Percentiles rank a stretch among this genome's conserved stretches.
Evolutionary conservation across 768 basidiomycete species (phyloP).

Genomic region (Tremella yokohamensis): DNA sequence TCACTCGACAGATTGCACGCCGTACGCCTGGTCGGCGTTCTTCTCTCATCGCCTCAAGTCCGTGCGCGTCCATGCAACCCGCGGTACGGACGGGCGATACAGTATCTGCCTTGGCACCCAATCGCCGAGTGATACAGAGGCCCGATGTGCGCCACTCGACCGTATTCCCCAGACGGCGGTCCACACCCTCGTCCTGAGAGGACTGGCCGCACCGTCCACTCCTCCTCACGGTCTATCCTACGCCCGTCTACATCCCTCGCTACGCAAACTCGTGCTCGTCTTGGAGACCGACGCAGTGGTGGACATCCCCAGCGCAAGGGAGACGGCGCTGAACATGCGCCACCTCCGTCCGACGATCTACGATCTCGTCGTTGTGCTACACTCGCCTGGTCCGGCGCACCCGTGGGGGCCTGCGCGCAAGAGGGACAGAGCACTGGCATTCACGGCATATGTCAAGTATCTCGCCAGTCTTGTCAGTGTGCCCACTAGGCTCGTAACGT

Average conservation of each 20-base stretch:
- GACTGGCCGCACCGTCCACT: background rate
- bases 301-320: background rate
- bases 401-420: background rate
- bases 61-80: too few species aligned
- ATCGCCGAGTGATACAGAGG: too few species aligned
- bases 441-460: background rate
- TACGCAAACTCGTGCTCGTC: background rate
- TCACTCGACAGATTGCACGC: too few species aligned
- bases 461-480: conserved; percentile 2
- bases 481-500: background rate
- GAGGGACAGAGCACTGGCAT: background rate
- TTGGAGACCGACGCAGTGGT: background rate
- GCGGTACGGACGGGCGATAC: too few species aligned
- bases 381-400: background rate
- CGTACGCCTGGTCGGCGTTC: too few species aligned
- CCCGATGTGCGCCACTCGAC: too few species aligned
- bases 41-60: too few species aligned
- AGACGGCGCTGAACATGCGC: conserved; percentile 1
- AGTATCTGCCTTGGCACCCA: too few species aligned
- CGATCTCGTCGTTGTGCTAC: background rate
- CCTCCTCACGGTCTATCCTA: background rate
- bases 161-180: background rate
- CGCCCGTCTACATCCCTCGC: background rate
- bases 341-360: background rate
- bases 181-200: background rate